Evolutionary conservation across 2,329 filamentous ascomycete genomes (phyloP).

Genomic region (Myriosclerotinia curreyana): DNA sequence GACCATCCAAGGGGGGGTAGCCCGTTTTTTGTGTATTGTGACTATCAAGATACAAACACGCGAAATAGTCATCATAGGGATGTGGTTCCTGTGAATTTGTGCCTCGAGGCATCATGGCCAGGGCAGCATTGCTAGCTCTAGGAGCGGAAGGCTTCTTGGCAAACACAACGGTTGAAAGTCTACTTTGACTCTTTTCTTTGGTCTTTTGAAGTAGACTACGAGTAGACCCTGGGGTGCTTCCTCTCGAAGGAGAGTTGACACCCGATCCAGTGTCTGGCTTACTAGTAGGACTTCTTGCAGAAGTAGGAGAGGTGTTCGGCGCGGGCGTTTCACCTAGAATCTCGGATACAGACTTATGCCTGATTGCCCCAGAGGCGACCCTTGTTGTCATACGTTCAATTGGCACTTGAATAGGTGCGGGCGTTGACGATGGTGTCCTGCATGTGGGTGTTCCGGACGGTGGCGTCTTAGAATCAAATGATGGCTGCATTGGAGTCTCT

Average conservation of each 20-base stretch:
- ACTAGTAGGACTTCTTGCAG: conserved; percentile 26
- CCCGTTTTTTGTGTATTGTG: conserved; percentile 57
- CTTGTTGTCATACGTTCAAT: conserved; percentile 63
- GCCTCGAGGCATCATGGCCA: conserved; percentile 25
- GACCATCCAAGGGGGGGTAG: conserved; percentile 64
- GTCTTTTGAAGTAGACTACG: conserved; percentile 36
- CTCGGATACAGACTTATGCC: conserved; percentile 70
- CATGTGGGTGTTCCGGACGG: conserved; percentile 27
- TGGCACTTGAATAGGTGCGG: conserved; percentile 32
- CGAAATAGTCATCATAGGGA: conserved; percentile 59
- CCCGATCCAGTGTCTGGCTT: conserved; percentile 29
- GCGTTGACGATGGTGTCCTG: conserved; percentile 33
- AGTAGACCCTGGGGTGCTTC: conserved; percentile 47
- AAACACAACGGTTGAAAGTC: conserved; percentile 74
- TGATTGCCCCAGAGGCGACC: conserved; percentile 66
- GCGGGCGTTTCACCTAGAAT: conserved; percentile 60
- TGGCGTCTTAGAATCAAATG: conserved; percentile 24
- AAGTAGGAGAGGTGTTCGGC: conserved; percentile 35
- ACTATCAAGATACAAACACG: conserved; percentile 57
- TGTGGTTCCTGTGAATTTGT: conserved; percentile 22
- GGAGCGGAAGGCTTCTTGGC: conserved; percentile 59
- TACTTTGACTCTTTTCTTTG: conserved; percentile 59
- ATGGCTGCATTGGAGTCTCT: conserved; percentile 8
- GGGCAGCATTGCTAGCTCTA: conserved; percentile 36
- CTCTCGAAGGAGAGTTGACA: conserved; percentile 36